These are phyloP conservation scores for Boletus rubroflammeus DNA, from an alignment of 768 basidiomycete genomes.

Conservation along the genomic window DNA sequence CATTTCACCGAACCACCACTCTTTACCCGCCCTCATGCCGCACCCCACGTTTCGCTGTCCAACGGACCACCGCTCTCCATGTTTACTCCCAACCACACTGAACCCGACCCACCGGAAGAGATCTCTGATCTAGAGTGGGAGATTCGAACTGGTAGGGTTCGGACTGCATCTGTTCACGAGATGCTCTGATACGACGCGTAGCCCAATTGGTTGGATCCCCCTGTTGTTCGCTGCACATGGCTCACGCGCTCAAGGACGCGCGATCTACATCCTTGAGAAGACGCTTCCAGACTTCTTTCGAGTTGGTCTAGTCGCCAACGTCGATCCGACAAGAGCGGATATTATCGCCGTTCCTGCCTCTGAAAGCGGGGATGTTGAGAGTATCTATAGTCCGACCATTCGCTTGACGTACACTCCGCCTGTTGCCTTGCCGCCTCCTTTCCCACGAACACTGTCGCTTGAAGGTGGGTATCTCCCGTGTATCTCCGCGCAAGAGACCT, in stretches of 20 bases:
- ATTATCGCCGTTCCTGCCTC: slow-evolving; percentile 21
- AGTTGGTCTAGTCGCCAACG: slow-evolving; percentile 55
- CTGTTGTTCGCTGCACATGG: not conserved
- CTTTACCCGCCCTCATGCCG: slow-evolving; percentile 7
- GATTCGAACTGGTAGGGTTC: slow-evolving; percentile 59
- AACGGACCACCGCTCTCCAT: slow-evolving; percentile 13
- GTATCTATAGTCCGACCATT: slow-evolving; percentile 59
- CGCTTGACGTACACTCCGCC: slow-evolving; percentile 70
- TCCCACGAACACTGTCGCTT: slow-evolving; percentile 63
- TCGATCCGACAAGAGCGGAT: slow-evolving; percentile 44
- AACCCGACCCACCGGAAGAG: slow-evolving; percentile 10
- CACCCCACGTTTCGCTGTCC: slow-evolving; percentile 1
- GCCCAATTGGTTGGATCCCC: not conserved
- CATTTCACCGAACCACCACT: slow-evolving; percentile 15
- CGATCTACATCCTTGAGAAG: slow-evolving; percentile 61
- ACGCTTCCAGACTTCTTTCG: slow-evolving; percentile 73
- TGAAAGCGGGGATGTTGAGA: slow-evolving; percentile 37
- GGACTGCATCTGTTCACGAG: slow-evolving; percentile 6
- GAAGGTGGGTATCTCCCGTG: slow-evolving; percentile 49
- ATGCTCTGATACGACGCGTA: slow-evolving; percentile 32
- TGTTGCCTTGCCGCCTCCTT: slow-evolving; percentile 57
- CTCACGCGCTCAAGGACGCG: slow-evolving; percentile 49
- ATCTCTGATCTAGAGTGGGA: slow-evolving; percentile 76
- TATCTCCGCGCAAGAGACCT: not conserved
- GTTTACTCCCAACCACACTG: slow-evolving; percentile 22